phyloP scores from a whole-genome alignment of 2,329 filamentous ascomycete species.

The Aureobasidium sp. region DNA sequence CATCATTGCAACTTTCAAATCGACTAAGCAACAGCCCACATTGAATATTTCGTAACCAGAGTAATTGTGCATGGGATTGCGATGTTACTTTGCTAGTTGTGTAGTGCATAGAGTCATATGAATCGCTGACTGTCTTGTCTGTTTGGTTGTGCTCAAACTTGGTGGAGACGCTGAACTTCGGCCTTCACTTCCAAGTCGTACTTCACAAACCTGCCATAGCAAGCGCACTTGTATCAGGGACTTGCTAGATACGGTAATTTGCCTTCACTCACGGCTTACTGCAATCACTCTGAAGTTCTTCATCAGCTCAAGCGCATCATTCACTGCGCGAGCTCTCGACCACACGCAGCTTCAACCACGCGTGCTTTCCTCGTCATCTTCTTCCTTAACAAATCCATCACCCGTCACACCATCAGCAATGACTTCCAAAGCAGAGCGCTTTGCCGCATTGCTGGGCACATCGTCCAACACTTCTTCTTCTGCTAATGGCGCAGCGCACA shows the following conservation, averaged over 20 bases:
- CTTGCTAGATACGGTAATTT: neutral
- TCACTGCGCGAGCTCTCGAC: neutral
- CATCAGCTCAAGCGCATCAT: neutral
- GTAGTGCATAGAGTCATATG: neutral
- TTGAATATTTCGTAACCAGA: too few relatives aligned
- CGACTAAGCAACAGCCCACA: neutral
- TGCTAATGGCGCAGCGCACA: neutral
- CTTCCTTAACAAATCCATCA: neutral
- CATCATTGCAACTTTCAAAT: neutral
- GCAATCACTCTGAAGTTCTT: neutral
- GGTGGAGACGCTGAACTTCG: neutral
- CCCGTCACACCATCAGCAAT: neutral
- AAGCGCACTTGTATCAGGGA: neutral
- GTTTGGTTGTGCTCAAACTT: neutral
- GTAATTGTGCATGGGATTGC: too few relatives aligned
- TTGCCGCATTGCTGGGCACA: neutral
- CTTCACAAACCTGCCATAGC: neutral
- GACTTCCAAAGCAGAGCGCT: constrained; percentile 1
- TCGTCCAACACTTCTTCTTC: neutral
- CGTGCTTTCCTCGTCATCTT: neutral
- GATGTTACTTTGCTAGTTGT: neutral
- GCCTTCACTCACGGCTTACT: neutral
- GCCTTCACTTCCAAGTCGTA: neutral
- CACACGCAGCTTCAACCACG: constrained; percentile 2
- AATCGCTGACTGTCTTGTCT: neutral